Evolutionary conservation across 306 rosid species (phyloP).

Genomic region (Gastrolobium villosum): DNA sequence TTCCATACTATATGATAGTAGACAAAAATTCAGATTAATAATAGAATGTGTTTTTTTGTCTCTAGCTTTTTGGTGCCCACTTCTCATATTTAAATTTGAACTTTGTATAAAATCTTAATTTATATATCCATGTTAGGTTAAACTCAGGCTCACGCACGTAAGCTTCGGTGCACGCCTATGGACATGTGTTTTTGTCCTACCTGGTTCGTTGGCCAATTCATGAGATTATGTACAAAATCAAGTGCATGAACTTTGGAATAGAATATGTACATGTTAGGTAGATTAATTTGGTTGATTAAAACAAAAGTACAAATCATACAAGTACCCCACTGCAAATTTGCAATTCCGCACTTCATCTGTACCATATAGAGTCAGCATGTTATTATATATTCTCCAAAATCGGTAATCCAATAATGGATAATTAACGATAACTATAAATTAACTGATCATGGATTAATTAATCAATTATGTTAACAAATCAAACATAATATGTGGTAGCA

Average conservation of each 20-base stretch:
- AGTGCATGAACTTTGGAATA: not conserved
- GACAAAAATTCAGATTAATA: conserved; percentile 61
- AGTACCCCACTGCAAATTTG: conserved; percentile 24
- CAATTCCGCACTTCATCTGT: conserved; percentile 32
- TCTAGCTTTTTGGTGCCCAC: conserved; percentile 42
- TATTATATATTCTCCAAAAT: conserved; percentile 32
- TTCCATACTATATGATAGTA: conserved; percentile 38
- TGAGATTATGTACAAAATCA: not conserved
- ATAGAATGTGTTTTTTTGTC: conserved; percentile 64
- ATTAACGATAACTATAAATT: conserved; percentile 15
- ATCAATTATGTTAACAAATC: not conserved
- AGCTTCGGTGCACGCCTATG: conserved; percentile 38
- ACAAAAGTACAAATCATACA: conserved; percentile 29
- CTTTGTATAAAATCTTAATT: not conserved
- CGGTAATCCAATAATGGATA: conserved; percentile 43
- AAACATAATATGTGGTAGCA: not conserved
- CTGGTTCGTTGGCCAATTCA: conserved; percentile 39
- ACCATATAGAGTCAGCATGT: conserved; percentile 30
- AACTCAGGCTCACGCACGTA: conserved; percentile 59
- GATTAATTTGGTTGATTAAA: not conserved
- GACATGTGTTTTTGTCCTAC: conserved; percentile 45
- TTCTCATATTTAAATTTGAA: conserved; percentile 3
- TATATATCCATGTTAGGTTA: conserved; percentile 50
- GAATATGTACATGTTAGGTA: not conserved
- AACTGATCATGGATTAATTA: not conserved